These are phyloP conservation scores for Agaricus sinodeliciosus DNA, from an alignment of 768 basidiomycete genomes.

Conservation along the genomic window DNA sequence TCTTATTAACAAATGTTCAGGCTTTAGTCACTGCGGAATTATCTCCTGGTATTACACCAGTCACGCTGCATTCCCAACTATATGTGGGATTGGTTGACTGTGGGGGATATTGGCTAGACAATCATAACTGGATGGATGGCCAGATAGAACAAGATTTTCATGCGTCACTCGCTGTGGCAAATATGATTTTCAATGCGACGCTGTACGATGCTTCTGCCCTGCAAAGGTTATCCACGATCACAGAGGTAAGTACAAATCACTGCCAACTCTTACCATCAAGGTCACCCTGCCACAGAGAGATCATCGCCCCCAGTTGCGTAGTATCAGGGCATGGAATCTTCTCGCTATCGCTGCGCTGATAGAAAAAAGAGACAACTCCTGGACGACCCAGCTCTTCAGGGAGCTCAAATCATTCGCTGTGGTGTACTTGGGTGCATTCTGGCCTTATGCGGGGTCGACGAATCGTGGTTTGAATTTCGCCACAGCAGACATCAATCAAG, in stretches of 20 bases:
- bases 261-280: neutral
- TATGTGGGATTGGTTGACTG: slow-evolving; percentile 34
- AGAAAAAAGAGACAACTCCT: slow-evolving; percentile 27
- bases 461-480: slow-evolving; percentile 33
- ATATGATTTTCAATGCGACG: slow-evolving; percentile 44
- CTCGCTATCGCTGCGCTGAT: slow-evolving; percentile 48
- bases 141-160: slow-evolving; percentile 46
- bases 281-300: neutral
- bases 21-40: slow-evolving; percentile 5
- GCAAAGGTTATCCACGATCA: slow-evolving; percentile 28
- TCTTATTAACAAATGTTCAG: slow-evolving; percentile 5
- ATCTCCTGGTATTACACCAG: slow-evolving; percentile 15
- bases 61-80: neutral
- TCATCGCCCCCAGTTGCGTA: slow-evolving; percentile 16
- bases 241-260: slow-evolving; percentile 24
- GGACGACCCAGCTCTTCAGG: slow-evolving; percentile 34
- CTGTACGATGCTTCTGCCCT: slow-evolving; percentile 36
- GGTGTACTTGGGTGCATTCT: slow-evolving; percentile 40
- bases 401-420: slow-evolving; percentile 45
- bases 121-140: slow-evolving; percentile 38
- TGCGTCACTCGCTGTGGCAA: slow-evolving; percentile 44
- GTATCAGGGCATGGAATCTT: slow-evolving; percentile 61
- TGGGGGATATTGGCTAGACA: slow-evolving; percentile 47
- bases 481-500: slow-evolving; percentile 58
- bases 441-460: slow-evolving; percentile 30